phyloP scores from a whole-genome alignment of 2,329 filamentous ascomycete species.

The Ophiostoma sp. region DNA sequence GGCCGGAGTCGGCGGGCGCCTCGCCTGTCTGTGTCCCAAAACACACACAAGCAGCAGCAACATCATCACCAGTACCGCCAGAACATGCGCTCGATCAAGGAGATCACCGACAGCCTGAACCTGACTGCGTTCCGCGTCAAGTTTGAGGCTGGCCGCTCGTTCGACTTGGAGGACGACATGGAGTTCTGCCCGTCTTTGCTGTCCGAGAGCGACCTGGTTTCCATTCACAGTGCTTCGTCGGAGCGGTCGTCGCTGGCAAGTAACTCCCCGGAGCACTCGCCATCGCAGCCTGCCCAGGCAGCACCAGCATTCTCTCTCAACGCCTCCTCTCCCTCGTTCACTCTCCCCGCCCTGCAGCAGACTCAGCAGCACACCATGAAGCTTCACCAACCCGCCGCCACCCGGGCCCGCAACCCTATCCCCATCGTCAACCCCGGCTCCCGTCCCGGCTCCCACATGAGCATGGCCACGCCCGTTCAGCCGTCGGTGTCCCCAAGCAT shows the following conservation, averaged over 20 bases:
- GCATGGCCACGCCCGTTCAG: conserved; percentile 78
- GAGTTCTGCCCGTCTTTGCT: conserved; percentile 92
- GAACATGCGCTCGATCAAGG: conserved; percentile 80
- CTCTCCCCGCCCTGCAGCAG: conserved; percentile 64
- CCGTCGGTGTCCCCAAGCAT: conserved; percentile 63
- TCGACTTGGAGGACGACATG: conserved; percentile 93
- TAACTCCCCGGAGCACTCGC: conserved; percentile 88
- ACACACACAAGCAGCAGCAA: conserved; percentile 70
- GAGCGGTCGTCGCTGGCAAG: conserved; percentile 94
- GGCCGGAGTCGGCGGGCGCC: conserved; percentile 83
- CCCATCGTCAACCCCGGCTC: conserved; percentile 81
- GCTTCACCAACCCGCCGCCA: conserved; percentile 86
- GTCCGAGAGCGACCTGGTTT: conserved; percentile 89
- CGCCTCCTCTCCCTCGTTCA: conserved; percentile 65
- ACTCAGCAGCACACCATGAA: conserved; percentile 64
- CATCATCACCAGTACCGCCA: conserved; percentile 56
- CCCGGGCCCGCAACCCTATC: conserved; percentile 89
- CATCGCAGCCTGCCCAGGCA: conserved; percentile 78
- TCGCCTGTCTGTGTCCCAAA: conserved; percentile 76
- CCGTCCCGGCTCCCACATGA: conserved; percentile 72
- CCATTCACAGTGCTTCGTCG: conserved; percentile 83
- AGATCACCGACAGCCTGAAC: conserved; percentile 74
- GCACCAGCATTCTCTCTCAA: conserved; percentile 75
- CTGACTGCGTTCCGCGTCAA: conserved; percentile 78
- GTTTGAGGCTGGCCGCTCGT: conserved; percentile 89